Conservation (phyloP, 192 early-diverging fungal genomes). For the Backusella tarrabulga region DNA sequence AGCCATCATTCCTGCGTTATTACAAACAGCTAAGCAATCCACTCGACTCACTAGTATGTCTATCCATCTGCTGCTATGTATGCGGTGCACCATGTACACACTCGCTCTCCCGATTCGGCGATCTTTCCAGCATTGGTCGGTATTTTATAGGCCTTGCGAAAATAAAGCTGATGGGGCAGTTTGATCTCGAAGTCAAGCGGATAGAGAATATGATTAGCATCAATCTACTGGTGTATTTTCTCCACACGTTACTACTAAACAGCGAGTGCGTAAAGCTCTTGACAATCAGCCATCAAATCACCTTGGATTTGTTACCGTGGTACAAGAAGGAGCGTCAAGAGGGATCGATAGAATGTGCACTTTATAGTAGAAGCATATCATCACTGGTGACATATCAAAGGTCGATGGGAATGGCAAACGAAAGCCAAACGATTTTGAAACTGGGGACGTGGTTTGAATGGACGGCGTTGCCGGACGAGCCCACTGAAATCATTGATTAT, state of each 20-base stretch:
- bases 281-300: not conserved
- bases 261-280: not conserved
- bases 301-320: not conserved
- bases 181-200: not conserved
- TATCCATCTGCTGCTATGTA: not conserved
- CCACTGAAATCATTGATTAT: not conserved
- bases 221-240: not conserved
- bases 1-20: not conserved
- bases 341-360: not conserved
- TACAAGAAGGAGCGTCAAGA: not conserved
- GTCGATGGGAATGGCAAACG: not conserved
- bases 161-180: not conserved
- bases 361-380: not conserved
- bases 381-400: not conserved
- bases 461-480: not conserved
- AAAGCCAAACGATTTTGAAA: not conserved
- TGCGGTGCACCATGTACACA: not conserved
- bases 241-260: not conserved
- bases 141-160: not conserved
- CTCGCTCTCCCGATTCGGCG: not conserved
- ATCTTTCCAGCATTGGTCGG: not conserved
- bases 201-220: not conserved
- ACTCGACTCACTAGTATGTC: not conserved
- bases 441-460: not conserved
- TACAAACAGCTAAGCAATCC: not conserved